Percentiles rank a stretch among this genome's conserved stretches.
phyloP scores from a whole-genome alignment of 1,284 basidiomycete genomes.

The Melampsora abietis-canadensis region DNA sequence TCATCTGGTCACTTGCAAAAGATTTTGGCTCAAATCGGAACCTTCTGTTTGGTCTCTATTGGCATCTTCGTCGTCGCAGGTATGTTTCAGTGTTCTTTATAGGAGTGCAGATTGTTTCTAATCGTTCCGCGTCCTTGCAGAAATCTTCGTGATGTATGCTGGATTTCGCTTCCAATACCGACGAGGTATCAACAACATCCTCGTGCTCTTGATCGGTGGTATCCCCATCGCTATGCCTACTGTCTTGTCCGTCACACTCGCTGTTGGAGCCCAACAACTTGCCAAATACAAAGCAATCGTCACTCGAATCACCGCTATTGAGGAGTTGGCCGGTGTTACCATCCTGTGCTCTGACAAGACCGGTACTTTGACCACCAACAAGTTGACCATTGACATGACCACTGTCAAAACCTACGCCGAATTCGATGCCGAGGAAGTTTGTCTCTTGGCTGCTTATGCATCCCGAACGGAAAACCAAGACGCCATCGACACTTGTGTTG shows the following conservation, averaged over 20 bases:
- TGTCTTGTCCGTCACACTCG: constrained; percentile 91
- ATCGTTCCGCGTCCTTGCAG: constrained; percentile 54
- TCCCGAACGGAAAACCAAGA: constrained; percentile 99
- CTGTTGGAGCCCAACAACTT: constrained; percentile 94
- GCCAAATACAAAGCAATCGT: constrained; percentile 98
- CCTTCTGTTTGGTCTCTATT: constrained; percentile 89
- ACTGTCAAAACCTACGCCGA: constrained; percentile 88
- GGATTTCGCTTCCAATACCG: constrained; percentile 84
- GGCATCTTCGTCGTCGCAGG: constrained; percentile 51
- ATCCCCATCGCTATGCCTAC: constrained; percentile 97
- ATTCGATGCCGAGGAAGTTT: constrained; percentile 82
- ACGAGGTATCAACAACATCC: constrained; percentile 89
- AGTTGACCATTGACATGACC: constrained; percentile 91
- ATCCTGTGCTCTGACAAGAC: constrained; percentile 60
- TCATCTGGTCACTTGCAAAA: constrained; percentile 95
- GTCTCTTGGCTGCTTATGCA: constrained; percentile 88
- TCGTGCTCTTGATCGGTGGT: constrained; percentile 95
- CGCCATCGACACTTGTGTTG: constrained; percentile 86
- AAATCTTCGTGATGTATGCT: constrained; percentile 78
- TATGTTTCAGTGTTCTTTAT: not conserved
- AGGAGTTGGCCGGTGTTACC: constrained; percentile 93
- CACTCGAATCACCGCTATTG: constrained; percentile 95
- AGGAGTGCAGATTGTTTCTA: not conserved
- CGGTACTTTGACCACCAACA: constrained; percentile 79
- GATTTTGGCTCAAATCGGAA: constrained; percentile 92